Percentiles rank a stretch among this genome's conserved stretches.
These are phyloP conservation scores for Trichoderma afroharzianum DNA, from an alignment of 2,329 filamentous ascomycete genomes.

Conservation along the genomic window DNA sequence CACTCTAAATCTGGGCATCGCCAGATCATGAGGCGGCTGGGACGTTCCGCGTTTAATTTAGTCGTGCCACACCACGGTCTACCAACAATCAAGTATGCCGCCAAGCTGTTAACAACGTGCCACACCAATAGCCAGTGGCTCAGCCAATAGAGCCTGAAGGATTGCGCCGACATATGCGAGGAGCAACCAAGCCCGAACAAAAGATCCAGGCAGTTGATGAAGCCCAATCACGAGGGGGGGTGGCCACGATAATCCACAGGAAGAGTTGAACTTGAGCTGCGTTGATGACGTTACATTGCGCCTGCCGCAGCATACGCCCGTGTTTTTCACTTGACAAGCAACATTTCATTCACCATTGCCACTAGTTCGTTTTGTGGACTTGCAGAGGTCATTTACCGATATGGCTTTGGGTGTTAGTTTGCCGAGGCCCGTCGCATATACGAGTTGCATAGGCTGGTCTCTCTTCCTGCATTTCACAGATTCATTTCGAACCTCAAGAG, in stretches of 20 bases:
- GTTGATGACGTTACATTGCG: conserved; percentile 4
- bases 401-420: background rate
- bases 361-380: background rate
- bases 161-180: conserved; percentile 12
- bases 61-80: background rate
- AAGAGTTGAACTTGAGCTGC: conserved; percentile 7
- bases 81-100: background rate
- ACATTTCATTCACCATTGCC: background rate
- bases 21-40: conserved; percentile 13
- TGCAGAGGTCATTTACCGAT: background rate
- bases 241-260: background rate
- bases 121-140: background rate
- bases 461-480: background rate
- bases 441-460: background rate
- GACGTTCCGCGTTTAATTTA: background rate
- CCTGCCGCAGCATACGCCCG: background rate
- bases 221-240: background rate
- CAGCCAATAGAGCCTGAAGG: conserved; percentile 12
- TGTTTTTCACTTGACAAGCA: background rate
- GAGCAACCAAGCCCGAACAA: conserved; percentile 6
- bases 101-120: background rate
- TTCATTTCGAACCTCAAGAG: background rate
- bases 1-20: background rate
- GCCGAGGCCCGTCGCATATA: background rate
- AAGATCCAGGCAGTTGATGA: conserved; percentile 7